Conservation (phyloP, 257 asterid species). For the Solanum pinnatisectum region DNA sequence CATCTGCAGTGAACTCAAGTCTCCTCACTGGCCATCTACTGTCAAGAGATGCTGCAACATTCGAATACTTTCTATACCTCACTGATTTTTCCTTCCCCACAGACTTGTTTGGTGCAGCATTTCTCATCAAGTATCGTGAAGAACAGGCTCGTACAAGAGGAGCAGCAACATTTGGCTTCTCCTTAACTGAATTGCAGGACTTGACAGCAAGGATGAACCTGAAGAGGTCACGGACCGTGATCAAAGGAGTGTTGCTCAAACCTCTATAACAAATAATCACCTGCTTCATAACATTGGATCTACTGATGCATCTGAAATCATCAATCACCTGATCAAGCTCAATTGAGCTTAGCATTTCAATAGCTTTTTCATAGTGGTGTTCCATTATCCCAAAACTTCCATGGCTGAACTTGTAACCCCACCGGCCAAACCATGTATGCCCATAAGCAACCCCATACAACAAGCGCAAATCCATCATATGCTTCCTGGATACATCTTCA, state of each 20-base stretch:
- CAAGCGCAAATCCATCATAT: constrained; percentile 63
- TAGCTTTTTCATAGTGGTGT: constrained; percentile 53
- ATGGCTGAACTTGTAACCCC: constrained; percentile 76
- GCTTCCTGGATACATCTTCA: constrained; percentile 74
- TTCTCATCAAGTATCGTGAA: constrained; percentile 14
- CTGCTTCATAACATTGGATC: constrained; percentile 25
- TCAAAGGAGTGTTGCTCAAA: constrained; percentile 42
- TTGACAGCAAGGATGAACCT: constrained; percentile 55
- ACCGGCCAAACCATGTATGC: constrained; percentile 78
- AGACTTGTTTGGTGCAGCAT: constrained; percentile 10
- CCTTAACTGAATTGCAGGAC: constrained; percentile 16
- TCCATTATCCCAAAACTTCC: constrained; percentile 91
- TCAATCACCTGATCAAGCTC: constrained; percentile 45
- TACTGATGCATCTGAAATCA: constrained; percentile 28
- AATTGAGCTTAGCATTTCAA: constrained; percentile 53
- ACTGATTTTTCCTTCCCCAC: constrained; percentile 26
- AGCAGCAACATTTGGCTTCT: constrained; percentile 2
- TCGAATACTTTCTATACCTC: constrained; percentile 58
- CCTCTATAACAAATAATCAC: constrained; percentile 47
- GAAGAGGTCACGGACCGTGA: constrained; percentile 56
- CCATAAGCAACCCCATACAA: constrained; percentile 86
- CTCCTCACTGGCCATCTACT: constrained; percentile 87
- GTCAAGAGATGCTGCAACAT: constrained; percentile 59
- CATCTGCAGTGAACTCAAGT: constrained; percentile 70
- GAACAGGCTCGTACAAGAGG: constrained; percentile 7